phyloP scores from a whole-genome alignment of 495 filamentous ascomycete species.

The Chaetomium cochliodes region DNA sequence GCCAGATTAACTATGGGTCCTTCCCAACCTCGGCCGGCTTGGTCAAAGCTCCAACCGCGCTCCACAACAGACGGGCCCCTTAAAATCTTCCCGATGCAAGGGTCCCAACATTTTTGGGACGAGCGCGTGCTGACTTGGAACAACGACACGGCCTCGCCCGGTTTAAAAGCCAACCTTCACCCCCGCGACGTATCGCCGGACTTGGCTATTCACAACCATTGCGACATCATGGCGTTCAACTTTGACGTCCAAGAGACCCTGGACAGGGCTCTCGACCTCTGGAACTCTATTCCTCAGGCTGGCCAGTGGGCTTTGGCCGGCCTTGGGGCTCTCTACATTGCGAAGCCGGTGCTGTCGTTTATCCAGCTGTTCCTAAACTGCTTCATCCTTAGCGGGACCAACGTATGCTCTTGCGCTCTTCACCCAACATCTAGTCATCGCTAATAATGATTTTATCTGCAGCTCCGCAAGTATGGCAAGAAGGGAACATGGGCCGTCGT shows the following conservation, averaged over 20 bases:
- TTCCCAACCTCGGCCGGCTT: slow-evolving; percentile 2
- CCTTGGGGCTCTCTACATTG: slow-evolving; percentile 60
- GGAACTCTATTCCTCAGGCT: slow-evolving; percentile 40
- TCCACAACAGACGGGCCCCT: background rate
- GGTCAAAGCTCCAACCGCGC: slow-evolving; percentile 5
- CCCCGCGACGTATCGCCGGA: background rate
- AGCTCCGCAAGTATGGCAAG: slow-evolving; percentile 89
- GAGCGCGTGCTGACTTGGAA: background rate
- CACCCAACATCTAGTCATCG: too few species aligned
- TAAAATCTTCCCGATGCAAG: slow-evolving; percentile 7
- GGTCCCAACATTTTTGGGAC: slow-evolving; percentile 11
- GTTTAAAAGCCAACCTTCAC: background rate
- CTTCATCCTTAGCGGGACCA: slow-evolving; percentile 68
- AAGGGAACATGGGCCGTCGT: slow-evolving; percentile 93
- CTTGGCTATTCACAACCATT: background rate
- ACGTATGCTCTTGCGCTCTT: slow-evolving; percentile 41
- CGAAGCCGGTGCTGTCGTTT: slow-evolving; percentile 58
- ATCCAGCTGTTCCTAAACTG: slow-evolving; percentile 65
- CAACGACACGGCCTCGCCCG: background rate
- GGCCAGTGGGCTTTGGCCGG: slow-evolving; percentile 44
- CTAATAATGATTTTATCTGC: slow-evolving; percentile 14
- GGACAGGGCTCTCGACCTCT: slow-evolving; percentile 38
- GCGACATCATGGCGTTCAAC: slow-evolving; percentile 14
- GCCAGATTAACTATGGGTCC: background rate
- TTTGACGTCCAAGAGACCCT: slow-evolving; percentile 29